Evolutionary conservation across 2,329 filamentous ascomycete genomes (phyloP).

Genomic region (Paecilomyces niveus): DNA sequence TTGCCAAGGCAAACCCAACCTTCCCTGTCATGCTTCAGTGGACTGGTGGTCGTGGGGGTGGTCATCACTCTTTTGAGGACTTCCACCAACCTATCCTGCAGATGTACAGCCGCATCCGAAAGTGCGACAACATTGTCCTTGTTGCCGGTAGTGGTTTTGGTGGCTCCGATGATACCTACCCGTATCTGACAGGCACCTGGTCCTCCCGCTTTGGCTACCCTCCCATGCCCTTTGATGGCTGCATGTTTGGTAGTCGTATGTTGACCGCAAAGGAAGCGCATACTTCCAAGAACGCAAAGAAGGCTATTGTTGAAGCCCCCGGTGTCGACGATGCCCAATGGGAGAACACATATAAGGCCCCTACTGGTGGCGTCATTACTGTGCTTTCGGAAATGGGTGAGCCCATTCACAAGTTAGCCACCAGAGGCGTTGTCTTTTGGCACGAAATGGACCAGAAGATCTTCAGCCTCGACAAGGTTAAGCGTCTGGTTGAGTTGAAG

Average conservation of each 20-base stretch:
- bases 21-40: constrained; percentile 93
- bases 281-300: constrained; percentile 79
- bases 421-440: constrained; percentile 93
- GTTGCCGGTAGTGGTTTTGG: constrained; percentile 90
- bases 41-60: constrained; percentile 90
- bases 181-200: constrained; percentile 85
- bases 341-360: constrained; percentile 89
- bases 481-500: constrained; percentile 78
- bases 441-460: constrained; percentile 99
- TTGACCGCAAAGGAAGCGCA: constrained; percentile 92
- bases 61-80: constrained; percentile 91
- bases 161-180: constrained; percentile 82
- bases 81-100: constrained; percentile 87
- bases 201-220: constrained; percentile 80
- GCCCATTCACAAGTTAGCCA: constrained; percentile 97
- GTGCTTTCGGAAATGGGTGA: constrained; percentile 99
- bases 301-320: constrained; percentile 79
- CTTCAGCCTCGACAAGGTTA: constrained; percentile 91
- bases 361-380: constrained; percentile 89
- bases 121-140: constrained; percentile 78
- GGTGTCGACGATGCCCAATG: constrained; percentile 76
- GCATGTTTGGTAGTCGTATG: constrained; percentile 83
- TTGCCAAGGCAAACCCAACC: constrained; percentile 84
- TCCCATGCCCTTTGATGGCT: constrained; percentile 90
- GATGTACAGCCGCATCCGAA: constrained; percentile 84